phyloP scores from a whole-genome alignment of 2,329 filamentous ascomycete genomes.

The Thielaviopsis populi region DNA sequence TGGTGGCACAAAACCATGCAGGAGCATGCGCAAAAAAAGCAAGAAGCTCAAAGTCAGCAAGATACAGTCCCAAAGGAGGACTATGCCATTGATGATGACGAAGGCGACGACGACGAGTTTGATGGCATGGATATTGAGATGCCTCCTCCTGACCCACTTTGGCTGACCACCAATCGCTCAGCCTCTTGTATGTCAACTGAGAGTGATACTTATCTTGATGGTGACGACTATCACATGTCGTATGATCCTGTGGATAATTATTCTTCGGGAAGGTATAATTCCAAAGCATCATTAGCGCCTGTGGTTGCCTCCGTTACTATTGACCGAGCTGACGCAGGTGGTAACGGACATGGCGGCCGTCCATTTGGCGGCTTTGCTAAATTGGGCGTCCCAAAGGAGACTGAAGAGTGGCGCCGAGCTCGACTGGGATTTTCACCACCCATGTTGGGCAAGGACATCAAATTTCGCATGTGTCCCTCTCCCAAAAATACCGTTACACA shows the following conservation, averaged over 20 bases:
- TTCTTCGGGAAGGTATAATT: neutral
- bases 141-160: conserved; percentile 26
- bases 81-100: conserved; percentile 10
- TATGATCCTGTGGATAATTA: conserved; percentile 21
- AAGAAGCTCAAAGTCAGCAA: conserved; percentile 28
- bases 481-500: conserved; percentile 51
- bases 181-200: conserved; percentile 7
- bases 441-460: conserved; percentile 72
- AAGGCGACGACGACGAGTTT: conserved; percentile 17
- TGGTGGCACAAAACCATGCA: conserved; percentile 76
- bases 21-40: conserved; percentile 53
- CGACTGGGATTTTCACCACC: conserved; percentile 53
- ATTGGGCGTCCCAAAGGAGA: conserved; percentile 4
- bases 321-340: neutral
- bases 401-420: conserved; percentile 21
- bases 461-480: conserved; percentile 67
- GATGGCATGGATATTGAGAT: conserved; percentile 19
- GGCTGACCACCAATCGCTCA: conserved; percentile 21
- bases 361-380: conserved; percentile 9
- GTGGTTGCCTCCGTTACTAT: neutral
- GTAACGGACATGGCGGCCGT: neutral
- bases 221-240: conserved; percentile 23
- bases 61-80: conserved; percentile 22
- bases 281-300: neutral
- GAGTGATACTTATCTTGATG: conserved; percentile 10